These are phyloP conservation scores for Trichoderma breve DNA, from an alignment of 2,329 filamentous ascomycete species.

Conservation along the genomic window DNA sequence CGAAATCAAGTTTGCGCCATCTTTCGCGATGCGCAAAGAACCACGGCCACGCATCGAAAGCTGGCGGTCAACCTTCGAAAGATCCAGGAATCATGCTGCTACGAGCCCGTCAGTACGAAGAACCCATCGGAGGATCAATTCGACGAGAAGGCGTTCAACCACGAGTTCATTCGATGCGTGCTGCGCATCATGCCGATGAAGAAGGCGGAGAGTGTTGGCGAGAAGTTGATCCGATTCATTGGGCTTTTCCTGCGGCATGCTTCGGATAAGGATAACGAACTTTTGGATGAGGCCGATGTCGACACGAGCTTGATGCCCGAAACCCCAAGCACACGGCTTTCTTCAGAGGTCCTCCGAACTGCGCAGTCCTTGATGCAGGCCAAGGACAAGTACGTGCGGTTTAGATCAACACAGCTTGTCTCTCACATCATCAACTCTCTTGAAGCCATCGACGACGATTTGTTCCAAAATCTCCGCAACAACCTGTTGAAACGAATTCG, in stretches of 20 bases:
- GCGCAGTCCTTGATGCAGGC: conserved; percentile 73
- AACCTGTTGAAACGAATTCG: conserved; percentile 80
- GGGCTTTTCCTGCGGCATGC: conserved; percentile 79
- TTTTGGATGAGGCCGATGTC: conserved; percentile 62
- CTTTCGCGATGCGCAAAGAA: conserved; percentile 81
- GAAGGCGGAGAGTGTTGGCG: conserved; percentile 86
- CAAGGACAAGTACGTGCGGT: conserved; percentile 92
- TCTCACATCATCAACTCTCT: conserved; percentile 91
- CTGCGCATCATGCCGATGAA: conserved; percentile 81
- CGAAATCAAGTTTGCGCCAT: conserved; percentile 71
- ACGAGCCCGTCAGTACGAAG: conserved; percentile 55
- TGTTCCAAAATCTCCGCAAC: conserved; percentile 79
- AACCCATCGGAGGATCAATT: conserved; percentile 62
- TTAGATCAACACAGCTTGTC: conserved; percentile 83
- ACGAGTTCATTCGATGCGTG: conserved; percentile 79
- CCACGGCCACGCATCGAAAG: conserved; percentile 86
- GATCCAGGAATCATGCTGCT: conserved; percentile 81
- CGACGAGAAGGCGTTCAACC: conserved; percentile 82
- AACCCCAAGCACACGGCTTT: conserved; percentile 80
- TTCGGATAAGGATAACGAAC: conserved; percentile 67
- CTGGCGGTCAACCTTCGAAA: conserved; percentile 84
- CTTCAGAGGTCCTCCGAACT: conserved; percentile 68
- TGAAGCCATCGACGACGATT: conserved; percentile 85
- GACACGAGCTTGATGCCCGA: conserved; percentile 72
- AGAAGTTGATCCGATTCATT: conserved; percentile 80